Conservation (phyloP, 805 yeast genomes). For the Ogataea corticis region DNA sequence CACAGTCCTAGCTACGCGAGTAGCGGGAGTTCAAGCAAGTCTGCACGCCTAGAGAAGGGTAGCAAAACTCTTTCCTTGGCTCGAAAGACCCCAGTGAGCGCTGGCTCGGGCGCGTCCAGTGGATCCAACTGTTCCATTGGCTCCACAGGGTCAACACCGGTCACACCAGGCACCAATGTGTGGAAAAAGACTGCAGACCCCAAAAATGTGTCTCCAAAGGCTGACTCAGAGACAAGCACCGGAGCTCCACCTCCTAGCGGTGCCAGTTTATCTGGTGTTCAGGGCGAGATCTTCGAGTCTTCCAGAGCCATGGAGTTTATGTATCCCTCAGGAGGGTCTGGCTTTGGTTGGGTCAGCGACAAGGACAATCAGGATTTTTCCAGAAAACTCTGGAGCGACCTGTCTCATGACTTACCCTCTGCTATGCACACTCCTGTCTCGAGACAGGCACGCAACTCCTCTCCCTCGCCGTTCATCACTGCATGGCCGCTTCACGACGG, state of each 20-base stretch:
- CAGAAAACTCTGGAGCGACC: constrained; percentile 22
- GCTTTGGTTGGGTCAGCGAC: constrained; percentile 24
- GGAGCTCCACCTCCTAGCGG: too few species aligned
- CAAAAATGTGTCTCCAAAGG: neutral
- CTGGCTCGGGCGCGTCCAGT: neutral
- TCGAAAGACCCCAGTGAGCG: constrained; percentile 8
- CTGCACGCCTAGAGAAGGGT: constrained; percentile 12
- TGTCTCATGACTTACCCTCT: constrained; percentile 12
- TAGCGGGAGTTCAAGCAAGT: constrained; percentile 2
- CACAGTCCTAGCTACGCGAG: constrained; percentile 1
- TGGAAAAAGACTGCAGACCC: constrained; percentile 4
- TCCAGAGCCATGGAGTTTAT: constrained; percentile 10
- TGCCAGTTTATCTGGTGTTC: neutral
- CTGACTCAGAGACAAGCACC: neutral
- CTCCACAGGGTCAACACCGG: constrained; percentile 5
- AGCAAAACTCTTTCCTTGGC: constrained; percentile 12
- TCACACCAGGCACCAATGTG: constrained; percentile 6
- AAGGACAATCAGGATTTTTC: constrained; percentile 16
- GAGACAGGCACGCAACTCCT: neutral
- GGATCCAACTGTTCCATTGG: too few species aligned
- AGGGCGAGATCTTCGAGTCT: constrained; percentile 3
- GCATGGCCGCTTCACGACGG: constrained; percentile 1
- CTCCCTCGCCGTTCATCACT: constrained; percentile 1
- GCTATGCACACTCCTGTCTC: neutral
- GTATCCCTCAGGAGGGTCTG: constrained; percentile 4